Evolutionary conservation across 164 flowering plant species (phyloP).

Genomic region (Aristolochia contorta): DNA sequence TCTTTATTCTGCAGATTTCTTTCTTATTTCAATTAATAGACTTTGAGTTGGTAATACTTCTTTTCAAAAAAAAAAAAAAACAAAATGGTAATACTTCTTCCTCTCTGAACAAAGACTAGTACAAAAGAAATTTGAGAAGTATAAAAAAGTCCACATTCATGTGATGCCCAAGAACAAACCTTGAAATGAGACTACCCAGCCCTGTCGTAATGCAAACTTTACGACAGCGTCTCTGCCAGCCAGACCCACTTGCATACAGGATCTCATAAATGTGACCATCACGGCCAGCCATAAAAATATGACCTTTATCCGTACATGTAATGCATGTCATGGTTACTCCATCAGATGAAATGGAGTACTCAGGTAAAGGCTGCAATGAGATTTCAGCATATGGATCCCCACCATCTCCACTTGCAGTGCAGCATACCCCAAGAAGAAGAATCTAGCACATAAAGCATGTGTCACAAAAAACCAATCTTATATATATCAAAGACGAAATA

Average conservation of each 20-base stretch:
- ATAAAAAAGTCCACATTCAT: too few relatives aligned
- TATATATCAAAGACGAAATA: too few relatives aligned
- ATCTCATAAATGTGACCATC: constrained; percentile 95
- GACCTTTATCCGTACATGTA: constrained; percentile 79
- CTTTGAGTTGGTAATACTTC: too few relatives aligned
- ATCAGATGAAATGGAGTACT: constrained; percentile 87
- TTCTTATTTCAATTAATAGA: too few relatives aligned
- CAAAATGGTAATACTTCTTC: too few relatives aligned
- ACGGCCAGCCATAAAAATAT: constrained; percentile 86
- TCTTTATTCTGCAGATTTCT: too few relatives aligned
- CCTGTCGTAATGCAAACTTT: constrained; percentile 93
- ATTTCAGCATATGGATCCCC: constrained; percentile 91
- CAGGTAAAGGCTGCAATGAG: constrained; percentile 84
- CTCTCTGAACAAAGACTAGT: too few relatives aligned
- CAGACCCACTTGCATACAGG: constrained; percentile 77
- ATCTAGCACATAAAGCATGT: constrained; percentile 38
- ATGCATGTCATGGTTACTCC: constrained; percentile 95
- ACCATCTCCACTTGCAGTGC: constrained; percentile 72
- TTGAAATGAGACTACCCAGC: constrained; percentile 68
- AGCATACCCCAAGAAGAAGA: constrained; percentile 90
- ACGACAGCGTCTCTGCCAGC: constrained; percentile 90
- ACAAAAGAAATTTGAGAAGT: too few relatives aligned
- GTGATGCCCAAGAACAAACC: constrained; percentile 25
- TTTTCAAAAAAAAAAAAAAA: too few relatives aligned
- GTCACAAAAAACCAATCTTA: constrained; percentile 8